Evolutionary conservation across 129 eudicot species (phyloP).

Genomic region (Solidago caesia): DNA sequence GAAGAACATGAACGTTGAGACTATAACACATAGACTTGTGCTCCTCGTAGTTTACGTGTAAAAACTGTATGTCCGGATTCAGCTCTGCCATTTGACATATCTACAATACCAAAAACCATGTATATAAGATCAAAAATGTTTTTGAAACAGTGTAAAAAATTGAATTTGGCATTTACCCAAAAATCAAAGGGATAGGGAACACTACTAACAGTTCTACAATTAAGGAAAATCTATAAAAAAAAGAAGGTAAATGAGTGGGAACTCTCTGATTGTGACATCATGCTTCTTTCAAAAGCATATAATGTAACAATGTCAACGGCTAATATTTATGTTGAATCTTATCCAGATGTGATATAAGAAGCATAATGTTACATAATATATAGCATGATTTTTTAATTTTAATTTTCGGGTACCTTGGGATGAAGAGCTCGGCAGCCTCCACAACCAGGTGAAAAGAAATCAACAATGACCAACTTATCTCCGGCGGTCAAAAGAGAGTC

Average conservation of each 20-base stretch:
- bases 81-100: conserved; percentile 80
- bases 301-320: neutral
- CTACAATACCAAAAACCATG: conserved; percentile 33
- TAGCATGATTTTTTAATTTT: too few relatives aligned
- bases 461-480: conserved; percentile 61
- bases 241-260: too few relatives aligned
- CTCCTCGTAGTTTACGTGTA: conserved; percentile 68
- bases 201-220: neutral
- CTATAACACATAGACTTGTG: conserved; percentile 78
- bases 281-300: neutral
- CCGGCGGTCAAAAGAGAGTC: conserved; percentile 56
- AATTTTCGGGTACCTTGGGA: conserved; percentile 53
- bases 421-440: conserved; percentile 94
- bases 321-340: neutral
- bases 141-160: neutral
- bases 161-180: neutral
- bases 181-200: neutral
- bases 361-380: neutral
- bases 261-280: too few relatives aligned
- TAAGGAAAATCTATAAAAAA: neutral
- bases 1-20: conserved; percentile 71
- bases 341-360: neutral
- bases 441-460: conserved; percentile 81
- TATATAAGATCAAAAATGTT: neutral
- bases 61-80: conserved; percentile 70